phyloP scores from a whole-genome alignment of 768 basidiomycete genomes.

The Cantharellus cinnabarinus region DNA sequence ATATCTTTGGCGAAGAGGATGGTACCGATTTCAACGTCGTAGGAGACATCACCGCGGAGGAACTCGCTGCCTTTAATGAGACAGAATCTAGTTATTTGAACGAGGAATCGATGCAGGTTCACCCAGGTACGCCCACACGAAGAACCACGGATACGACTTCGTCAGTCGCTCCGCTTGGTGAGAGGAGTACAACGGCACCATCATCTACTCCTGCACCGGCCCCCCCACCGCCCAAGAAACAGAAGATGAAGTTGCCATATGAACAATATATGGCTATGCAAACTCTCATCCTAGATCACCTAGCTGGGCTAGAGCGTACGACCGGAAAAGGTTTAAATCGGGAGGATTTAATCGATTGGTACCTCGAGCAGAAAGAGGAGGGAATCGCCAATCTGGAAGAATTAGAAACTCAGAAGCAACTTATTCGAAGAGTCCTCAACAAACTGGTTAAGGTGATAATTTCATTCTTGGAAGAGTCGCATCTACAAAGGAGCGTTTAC shows the following conservation, averaged over 20 bases:
- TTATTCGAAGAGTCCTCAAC: conserved; percentile 71
- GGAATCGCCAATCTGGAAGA: conserved; percentile 71
- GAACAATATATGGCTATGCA: conserved; percentile 86
- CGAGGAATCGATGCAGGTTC: conserved; percentile 12
- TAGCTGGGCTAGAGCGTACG: conserved; percentile 55
- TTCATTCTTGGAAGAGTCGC: not conserved
- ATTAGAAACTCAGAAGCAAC: conserved; percentile 74
- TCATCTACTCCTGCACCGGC: conserved; percentile 16
- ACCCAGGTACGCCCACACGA: conserved; percentile 9
- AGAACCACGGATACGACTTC: conserved; percentile 17
- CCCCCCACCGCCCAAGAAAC: conserved; percentile 24
- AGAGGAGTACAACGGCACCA: conserved; percentile 16
- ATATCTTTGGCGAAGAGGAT: conserved; percentile 12
- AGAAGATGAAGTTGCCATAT: conserved; percentile 83
- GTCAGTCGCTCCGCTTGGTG: conserved; percentile 9
- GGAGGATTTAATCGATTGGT: conserved; percentile 93
- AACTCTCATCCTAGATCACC: conserved; percentile 67
- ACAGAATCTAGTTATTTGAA: conserved; percentile 16
- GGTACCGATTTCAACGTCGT: conserved; percentile 44
- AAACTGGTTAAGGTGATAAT: conserved; percentile 72
- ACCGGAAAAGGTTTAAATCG: conserved; percentile 61
- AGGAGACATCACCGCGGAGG: conserved; percentile 29
- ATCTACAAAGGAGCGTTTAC: not conserved
- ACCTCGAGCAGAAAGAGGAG: conserved; percentile 72
- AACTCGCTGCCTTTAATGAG: conserved; percentile 14